A percentile compares a stretch with the other conserved stretches of the same genome.
Conservation (phyloP, 768 basidiomycete genomes). For the Mycena maculata region DNA sequence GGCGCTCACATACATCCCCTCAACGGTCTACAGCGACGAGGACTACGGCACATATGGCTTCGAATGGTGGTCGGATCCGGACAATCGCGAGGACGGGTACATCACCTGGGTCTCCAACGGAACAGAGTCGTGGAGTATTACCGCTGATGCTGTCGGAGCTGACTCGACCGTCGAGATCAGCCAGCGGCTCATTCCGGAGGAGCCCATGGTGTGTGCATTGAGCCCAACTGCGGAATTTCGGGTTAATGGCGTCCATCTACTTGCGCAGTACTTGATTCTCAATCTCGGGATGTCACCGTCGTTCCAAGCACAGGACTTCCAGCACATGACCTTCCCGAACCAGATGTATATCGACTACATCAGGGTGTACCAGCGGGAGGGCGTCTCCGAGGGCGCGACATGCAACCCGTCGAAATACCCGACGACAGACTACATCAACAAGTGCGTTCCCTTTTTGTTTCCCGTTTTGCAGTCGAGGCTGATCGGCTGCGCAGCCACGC, state of each 20-base stretch:
- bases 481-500: conserved; percentile 49
- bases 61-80: conserved; percentile 86
- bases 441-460: conserved; percentile 51
- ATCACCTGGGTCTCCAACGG: conserved; percentile 87
- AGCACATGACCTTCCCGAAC: conserved; percentile 79
- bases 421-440: conserved; percentile 82
- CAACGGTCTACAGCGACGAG: conserved; percentile 64
- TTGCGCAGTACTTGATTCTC: conserved; percentile 77
- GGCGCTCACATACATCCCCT: conserved; percentile 67
- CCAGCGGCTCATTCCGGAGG: conserved; percentile 83
- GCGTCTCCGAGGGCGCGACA: conserved; percentile 70
- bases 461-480: neutral
- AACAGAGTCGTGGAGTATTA: conserved; percentile 76
- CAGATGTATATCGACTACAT: conserved; percentile 92
- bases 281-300: conserved; percentile 85
- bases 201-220: conserved; percentile 83
- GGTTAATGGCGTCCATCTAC: conserved; percentile 23
- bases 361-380: conserved; percentile 89
- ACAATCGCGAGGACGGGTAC: conserved; percentile 72
- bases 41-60: conserved; percentile 74
- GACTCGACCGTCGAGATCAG: conserved; percentile 69
- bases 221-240: neutral
- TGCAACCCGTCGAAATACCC: conserved; percentile 86
- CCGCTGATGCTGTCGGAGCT: conserved; percentile 73
- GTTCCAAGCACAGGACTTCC: conserved; percentile 81